Evolutionary conservation across 2,329 filamentous ascomycete species (phyloP), one percentile per base, ranked within the genome.

Genomic region (Paraphoma chrysanthemicola): DNA sequence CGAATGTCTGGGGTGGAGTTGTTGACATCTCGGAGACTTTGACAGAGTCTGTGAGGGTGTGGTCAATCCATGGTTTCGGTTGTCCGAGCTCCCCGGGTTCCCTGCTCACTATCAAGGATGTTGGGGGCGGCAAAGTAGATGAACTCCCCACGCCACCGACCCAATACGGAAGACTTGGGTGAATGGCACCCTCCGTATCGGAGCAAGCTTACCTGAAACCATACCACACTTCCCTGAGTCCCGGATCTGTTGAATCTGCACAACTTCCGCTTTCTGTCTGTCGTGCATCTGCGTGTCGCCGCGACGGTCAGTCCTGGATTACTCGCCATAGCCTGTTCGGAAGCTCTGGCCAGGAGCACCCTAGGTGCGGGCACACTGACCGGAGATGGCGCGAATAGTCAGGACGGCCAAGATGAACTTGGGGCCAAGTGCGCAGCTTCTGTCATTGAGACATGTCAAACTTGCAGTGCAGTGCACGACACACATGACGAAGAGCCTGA

Each of bases 71-170:
- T 39, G 23, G 43, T 44, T 46, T 41, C 58, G 56, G 58, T 53
- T 55, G 52, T 53, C 66, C 64, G 59, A 56, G 54, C 58, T 63
- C 64, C 60, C 56, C 64, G 59, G 46, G 42, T 38, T 44, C 53
- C 48, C 55, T 53, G 44, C 31, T 30, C 42, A 23, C 48, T 42
- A 54, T 56, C 58, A 64, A 53, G 59, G 62, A 60, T 66, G 50
- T 44, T 58, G 51, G 52, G 54, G 51, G 61, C 52, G 59, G 62
- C 60, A 63, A 44, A 47, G 33, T 61, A 54, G 51, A 57, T 51
- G 33, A 42, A 44, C n/a, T 36, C 53, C 51, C 51, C 56, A 62
- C 58, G 53, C 56, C 56, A 60, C 41, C 51, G 52, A 44, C 57
- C 44, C 28, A 17, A 42, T 8, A 2, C 39, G 51, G 44, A 55